These are phyloP conservation scores for Pyrrhoderma lamaoense DNA, from an alignment of 1,284 basidiomycete genomes.

Conservation along the genomic window DNA sequence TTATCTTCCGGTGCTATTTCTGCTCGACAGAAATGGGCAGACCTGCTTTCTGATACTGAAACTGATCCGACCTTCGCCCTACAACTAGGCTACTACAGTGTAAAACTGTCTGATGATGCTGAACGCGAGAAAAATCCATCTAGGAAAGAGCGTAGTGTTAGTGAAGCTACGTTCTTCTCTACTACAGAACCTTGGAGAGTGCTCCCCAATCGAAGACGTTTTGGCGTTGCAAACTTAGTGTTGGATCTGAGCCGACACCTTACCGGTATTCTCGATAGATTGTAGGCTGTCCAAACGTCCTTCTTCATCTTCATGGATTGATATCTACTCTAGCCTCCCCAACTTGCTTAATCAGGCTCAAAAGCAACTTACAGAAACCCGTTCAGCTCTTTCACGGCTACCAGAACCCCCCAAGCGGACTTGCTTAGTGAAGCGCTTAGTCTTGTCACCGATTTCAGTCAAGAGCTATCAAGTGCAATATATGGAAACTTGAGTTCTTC, in stretches of 20 bases:
- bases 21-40: conserved; percentile 25
- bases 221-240: conserved; percentile 31
- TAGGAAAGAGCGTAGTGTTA: conserved; percentile 22
- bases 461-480: conserved; percentile 26
- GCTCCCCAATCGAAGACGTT: conserved; percentile 20
- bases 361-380: conserved; percentile 31
- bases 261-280: conserved; percentile 28
- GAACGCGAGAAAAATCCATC: conserved; percentile 26
- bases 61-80: conserved; percentile 17
- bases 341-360: conserved; percentile 32
- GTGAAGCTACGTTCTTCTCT: conserved; percentile 31
- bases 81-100: conserved; percentile 32
- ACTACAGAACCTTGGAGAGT: conserved; percentile 12
- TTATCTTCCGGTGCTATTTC: conserved; percentile 17
- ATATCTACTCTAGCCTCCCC: conserved; percentile 33
- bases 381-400: conserved; percentile 32
- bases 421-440: conserved; percentile 39
- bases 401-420: conserved; percentile 35
- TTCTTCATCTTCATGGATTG: neutral
- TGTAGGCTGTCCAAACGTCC: conserved; percentile 21
- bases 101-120: conserved; percentile 29
- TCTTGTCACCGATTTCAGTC: conserved; percentile 40
- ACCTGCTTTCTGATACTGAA: conserved; percentile 29
- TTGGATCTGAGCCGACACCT: conserved; percentile 28
- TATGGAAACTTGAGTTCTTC: neutral